Conservation (phyloP, 73 alveolate genomes). For the Paramecium caudatum region DNA sequence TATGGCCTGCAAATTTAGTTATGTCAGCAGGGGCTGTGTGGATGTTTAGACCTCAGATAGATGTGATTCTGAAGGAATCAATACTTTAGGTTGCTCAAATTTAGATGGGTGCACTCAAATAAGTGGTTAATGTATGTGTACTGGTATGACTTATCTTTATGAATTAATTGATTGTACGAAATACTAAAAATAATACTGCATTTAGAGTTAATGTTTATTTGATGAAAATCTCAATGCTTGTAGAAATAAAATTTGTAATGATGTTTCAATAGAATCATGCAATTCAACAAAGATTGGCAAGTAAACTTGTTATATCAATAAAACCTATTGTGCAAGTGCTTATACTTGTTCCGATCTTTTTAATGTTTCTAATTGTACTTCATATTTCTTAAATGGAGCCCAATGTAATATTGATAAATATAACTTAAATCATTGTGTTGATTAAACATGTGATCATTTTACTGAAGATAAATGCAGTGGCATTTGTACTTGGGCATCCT, state of each 20-base stretch:
- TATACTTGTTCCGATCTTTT: constrained; percentile 6
- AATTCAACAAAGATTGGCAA: neutral
- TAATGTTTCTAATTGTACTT: constrained; percentile 9
- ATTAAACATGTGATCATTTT: neutral
- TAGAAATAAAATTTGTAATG: neutral
- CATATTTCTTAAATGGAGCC: neutral
- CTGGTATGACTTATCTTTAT: neutral
- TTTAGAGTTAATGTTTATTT: neutral
- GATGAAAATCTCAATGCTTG: neutral
- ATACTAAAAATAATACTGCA: neutral
- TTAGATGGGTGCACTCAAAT: neutral
- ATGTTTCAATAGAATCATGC: neutral
- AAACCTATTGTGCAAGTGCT: neutral
- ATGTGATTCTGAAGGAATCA: constrained; percentile 6
- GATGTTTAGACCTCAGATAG: neutral
- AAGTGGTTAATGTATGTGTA: neutral
- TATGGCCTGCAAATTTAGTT: constrained; percentile 12
- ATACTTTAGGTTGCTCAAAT: neutral
- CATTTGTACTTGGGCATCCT: constrained; percentile 5
- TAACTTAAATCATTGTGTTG: constrained; percentile 5
- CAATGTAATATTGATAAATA: neutral
- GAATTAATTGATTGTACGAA: neutral
- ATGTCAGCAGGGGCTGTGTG: neutral
- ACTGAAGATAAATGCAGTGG: constrained; percentile 43
- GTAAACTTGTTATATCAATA: neutral